phyloP scores from a whole-genome alignment of 768 basidiomycete genomes.

The Suillus luteus region DNA sequence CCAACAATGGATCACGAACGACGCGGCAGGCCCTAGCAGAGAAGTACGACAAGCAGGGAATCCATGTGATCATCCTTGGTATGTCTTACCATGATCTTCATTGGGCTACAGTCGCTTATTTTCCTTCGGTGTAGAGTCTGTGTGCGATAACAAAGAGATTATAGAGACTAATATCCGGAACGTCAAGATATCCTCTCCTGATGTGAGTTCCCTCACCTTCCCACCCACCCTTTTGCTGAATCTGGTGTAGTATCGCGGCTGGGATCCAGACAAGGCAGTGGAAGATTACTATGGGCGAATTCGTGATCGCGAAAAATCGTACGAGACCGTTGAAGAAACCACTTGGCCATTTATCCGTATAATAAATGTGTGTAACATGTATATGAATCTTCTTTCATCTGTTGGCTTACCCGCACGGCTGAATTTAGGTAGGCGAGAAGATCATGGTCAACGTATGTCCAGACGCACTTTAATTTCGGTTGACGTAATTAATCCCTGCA shows the following conservation, averaged over 20 bases:
- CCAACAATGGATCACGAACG: conserved; percentile 83
- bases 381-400: not conserved
- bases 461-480: not conserved
- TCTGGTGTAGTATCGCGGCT: conserved; percentile 73
- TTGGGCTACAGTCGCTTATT: conserved; percentile 10
- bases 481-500: conserved; percentile 6
- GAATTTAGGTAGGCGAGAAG: conserved; percentile 82
- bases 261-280: conserved; percentile 92
- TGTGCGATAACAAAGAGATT: conserved; percentile 90
- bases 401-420: conserved; percentile 15
- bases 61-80: conserved; percentile 96
- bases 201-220: conserved; percentile 55
- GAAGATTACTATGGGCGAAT: conserved; percentile 93
- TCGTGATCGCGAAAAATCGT: conserved; percentile 79
- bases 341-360: conserved; percentile 95
- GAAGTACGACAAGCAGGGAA: conserved; percentile 82
- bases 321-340: conserved; percentile 89
- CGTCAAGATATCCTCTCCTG: conserved; percentile 98
- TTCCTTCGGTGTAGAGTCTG: conserved; percentile 59
- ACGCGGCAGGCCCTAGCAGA: conserved; percentile 72
- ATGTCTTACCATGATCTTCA: conserved; percentile 19
- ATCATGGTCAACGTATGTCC: conserved; percentile 79
- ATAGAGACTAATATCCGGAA: conserved; percentile 93
- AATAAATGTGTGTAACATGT: conserved; percentile 60
- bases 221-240: conserved; percentile 11